These are phyloP conservation scores for Phanerodontia chrysosporium DNA, from an alignment of 768 basidiomycete genomes.

Conservation along the genomic window DNA sequence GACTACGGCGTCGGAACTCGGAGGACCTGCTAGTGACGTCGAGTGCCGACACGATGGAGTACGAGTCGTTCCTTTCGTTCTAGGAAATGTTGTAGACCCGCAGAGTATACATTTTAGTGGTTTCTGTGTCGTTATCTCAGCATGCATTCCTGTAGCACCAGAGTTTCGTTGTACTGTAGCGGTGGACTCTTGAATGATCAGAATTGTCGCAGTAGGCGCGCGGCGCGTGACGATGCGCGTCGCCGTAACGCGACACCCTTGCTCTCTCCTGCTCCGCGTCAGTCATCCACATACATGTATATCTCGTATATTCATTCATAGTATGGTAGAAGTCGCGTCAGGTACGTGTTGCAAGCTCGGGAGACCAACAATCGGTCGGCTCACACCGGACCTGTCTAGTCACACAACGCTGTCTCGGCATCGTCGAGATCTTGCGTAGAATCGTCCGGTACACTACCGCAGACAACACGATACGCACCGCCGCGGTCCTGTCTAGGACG, in stretches of 20 bases:
- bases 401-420: neutral
- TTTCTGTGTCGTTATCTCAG: neutral
- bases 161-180: too few relatives aligned
- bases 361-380: too few relatives aligned
- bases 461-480: neutral
- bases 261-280: too few relatives aligned
- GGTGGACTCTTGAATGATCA: too few relatives aligned
- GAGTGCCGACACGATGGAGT: neutral
- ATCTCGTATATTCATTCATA: too few relatives aligned
- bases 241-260: neutral
- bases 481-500: neutral
- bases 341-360: too few relatives aligned
- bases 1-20: neutral
- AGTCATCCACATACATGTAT: too few relatives aligned
- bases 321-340: too few relatives aligned
- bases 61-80: neutral
- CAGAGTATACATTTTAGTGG: too few relatives aligned
- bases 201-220: too few relatives aligned
- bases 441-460: neutral
- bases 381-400: neutral
- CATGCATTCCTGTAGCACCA: too few relatives aligned
- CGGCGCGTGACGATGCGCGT: neutral
- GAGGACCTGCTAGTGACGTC: neutral
- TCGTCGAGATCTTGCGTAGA: neutral
- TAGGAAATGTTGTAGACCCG: too few relatives aligned